Evolutionary conservation across 2,329 filamentous ascomycete genomes (phyloP).

Genomic region (Fusarium buharicum): DNA sequence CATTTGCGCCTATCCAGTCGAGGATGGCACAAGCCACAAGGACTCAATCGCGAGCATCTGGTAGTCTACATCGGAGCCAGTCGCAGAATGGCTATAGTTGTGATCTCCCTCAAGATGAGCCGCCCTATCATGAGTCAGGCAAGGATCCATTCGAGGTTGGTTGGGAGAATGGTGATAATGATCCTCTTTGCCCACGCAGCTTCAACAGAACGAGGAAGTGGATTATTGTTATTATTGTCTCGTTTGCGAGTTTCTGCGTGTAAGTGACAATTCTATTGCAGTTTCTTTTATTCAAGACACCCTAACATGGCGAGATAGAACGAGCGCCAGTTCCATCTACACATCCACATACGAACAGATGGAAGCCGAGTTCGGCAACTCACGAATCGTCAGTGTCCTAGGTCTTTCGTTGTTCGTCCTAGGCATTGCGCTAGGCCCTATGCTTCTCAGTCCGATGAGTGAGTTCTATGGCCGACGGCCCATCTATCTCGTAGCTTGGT

Average conservation of each 20-base stretch:
- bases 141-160: conserved; percentile 72
- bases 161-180: conserved; percentile 77
- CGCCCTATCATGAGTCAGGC: conserved; percentile 30
- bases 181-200: conserved; percentile 79
- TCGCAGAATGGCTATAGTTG: conserved; percentile 60
- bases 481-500: conserved; percentile 81
- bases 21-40: conserved; percentile 9
- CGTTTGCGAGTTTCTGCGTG: conserved; percentile 81
- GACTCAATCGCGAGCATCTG: conserved; percentile 20
- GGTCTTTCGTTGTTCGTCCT: conserved; percentile 86
- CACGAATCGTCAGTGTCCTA: conserved; percentile 77
- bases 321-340: conserved; percentile 88
- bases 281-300: not conserved
- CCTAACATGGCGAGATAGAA: conserved; percentile 60
- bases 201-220: conserved; percentile 76
- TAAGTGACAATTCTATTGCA: conserved; percentile 60
- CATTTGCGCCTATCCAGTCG: conserved; percentile 30
- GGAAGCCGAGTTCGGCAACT: conserved; percentile 76
- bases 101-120: conserved; percentile 37
- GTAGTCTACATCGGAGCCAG: conserved; percentile 43
- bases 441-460: conserved; percentile 71
- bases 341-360: conserved; percentile 84
- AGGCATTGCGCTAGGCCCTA: conserved; percentile 73
- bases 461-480: conserved; percentile 86
- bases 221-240: conserved; percentile 80